These are phyloP conservation scores for Termitomyces sp. DNA, from an alignment of 768 basidiomycete species.

Conservation along the genomic window DNA sequence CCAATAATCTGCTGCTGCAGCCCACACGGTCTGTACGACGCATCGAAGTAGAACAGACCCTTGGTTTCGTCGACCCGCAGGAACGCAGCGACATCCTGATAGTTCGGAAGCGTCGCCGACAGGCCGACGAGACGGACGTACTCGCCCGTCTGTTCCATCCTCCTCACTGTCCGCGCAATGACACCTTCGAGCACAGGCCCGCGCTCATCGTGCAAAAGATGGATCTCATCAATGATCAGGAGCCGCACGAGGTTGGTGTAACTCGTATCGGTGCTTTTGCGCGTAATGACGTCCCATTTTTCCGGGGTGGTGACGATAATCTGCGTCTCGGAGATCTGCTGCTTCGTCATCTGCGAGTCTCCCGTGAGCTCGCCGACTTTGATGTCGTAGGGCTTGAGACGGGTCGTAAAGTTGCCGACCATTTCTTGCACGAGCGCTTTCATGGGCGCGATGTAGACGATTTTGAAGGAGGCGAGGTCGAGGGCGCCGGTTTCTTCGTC, in stretches of 20 bases:
- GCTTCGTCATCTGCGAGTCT: constrained; percentile 96
- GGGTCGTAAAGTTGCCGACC: constrained; percentile 88
- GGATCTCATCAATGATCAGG: constrained; percentile 98
- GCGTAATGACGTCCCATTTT: constrained; percentile 99
- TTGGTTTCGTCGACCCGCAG: constrained; percentile 88
- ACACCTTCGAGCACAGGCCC: constrained; percentile 94
- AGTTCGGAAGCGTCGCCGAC: constrained; percentile 97
- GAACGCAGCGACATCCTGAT: constrained; percentile 96
- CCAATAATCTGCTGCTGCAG: constrained; percentile 97
- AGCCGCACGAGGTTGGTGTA: constrained; percentile 96
- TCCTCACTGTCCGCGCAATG: constrained; percentile 81
- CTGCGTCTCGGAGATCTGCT: constrained; percentile 94
- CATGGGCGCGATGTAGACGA: constrained; percentile 98
- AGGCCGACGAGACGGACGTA: constrained; percentile 93
- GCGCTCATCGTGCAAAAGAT: constrained; percentile 94
- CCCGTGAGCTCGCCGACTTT: constrained; percentile 95
- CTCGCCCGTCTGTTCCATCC: constrained; percentile 92
- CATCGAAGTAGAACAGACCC: constrained; percentile 96
- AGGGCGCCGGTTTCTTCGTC: constrained; percentile 75
- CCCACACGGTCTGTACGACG: constrained; percentile 88
- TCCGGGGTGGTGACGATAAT: constrained; percentile 99
- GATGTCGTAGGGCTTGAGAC: constrained; percentile 66
- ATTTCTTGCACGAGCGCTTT: constrained; percentile 99
- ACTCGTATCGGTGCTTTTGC: constrained; percentile 94
- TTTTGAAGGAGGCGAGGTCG: constrained; percentile 89